Evolutionary conservation across 352 stramenopile species (phyloP).

Genomic region (Pythium folliculosum): DNA sequence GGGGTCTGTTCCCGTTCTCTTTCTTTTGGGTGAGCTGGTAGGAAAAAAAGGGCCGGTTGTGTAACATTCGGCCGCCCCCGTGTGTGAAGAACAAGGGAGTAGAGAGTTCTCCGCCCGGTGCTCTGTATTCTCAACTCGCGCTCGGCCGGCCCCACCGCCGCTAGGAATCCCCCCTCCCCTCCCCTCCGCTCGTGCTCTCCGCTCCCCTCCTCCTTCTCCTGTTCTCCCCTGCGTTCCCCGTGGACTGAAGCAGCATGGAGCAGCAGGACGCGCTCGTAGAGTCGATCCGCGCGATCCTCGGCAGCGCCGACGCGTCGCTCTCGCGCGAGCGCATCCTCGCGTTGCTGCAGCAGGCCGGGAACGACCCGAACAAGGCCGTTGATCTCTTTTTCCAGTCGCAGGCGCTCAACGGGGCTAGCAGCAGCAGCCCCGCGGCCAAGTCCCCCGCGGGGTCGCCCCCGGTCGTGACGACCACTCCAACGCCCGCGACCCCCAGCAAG

Average conservation of each 20-base stretch:
- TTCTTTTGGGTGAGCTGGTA: background rate
- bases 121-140: background rate
- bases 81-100: too few relatives aligned
- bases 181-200: background rate
- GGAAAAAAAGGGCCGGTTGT: constrained; percentile 15
- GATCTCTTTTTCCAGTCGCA: constrained; percentile 79
- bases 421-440: too few relatives aligned
- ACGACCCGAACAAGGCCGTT: constrained; percentile 84
- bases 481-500: constrained; percentile 13
- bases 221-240: background rate
- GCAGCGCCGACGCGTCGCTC: constrained; percentile 44
- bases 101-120: background rate
- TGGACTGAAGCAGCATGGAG: background rate
- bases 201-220: background rate
- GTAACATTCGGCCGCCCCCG: constrained; percentile 1
- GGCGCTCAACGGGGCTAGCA: constrained; percentile 42
- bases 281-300: constrained; percentile 79
- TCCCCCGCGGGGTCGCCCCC: constrained; percentile 23
- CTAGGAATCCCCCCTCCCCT: too few relatives aligned
- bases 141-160: background rate
- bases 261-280: constrained; percentile 70
- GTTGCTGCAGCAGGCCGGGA: constrained; percentile 56
- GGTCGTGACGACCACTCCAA: background rate
- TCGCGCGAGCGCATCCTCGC: constrained; percentile 67
- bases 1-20: background rate